A percentile compares a stretch with the other conserved stretches of the same genome.
Conservation (phyloP, 2,329 filamentous ascomycete genomes). For the Cladophialophora exuberans region DNA sequence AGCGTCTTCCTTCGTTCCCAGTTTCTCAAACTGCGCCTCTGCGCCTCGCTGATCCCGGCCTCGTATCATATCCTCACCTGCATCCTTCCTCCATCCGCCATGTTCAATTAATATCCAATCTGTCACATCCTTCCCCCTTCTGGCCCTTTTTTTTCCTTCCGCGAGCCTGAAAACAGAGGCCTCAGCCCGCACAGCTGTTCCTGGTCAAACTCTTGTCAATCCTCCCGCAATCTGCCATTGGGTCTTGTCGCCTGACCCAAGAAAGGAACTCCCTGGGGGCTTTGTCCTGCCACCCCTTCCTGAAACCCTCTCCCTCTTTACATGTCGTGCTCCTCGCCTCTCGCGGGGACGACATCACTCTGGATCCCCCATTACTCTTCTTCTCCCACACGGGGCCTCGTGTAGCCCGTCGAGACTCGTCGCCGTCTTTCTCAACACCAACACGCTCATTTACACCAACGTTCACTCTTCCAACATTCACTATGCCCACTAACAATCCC, state of each 20-base stretch:
- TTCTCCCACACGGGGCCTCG: constrained; percentile 24
- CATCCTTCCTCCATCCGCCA: constrained; percentile 1
- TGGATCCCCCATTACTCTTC: constrained; percentile 22
- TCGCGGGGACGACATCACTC: constrained; percentile 26
- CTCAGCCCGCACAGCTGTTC: background rate
- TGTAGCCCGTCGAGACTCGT: constrained; percentile 24
- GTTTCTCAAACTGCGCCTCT: background rate
- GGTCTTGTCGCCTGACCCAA: constrained; percentile 9
- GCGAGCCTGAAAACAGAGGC: constrained; percentile 8
- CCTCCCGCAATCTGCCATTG: background rate
- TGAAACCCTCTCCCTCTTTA: constrained; percentile 22
- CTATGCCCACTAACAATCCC: constrained; percentile 6
- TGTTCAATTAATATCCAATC: constrained; percentile 14
- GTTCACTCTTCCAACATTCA: constrained; percentile 18
- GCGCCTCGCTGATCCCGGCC: constrained; percentile 20
- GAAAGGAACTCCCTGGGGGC: constrained; percentile 12
- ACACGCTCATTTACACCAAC: constrained; percentile 13
- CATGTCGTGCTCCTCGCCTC: constrained; percentile 26
- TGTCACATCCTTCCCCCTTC: too few species aligned
- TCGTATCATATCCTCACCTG: constrained; percentile 21
- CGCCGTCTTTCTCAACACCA: background rate
- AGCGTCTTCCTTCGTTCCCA: background rate
- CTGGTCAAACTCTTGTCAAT: background rate
- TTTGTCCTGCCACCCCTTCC: constrained; percentile 23
- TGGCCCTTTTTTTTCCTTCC: constrained; percentile 8